phyloP scores from a whole-genome alignment of 2,329 filamentous ascomycete species.

The Ustulina deusta region DNA sequence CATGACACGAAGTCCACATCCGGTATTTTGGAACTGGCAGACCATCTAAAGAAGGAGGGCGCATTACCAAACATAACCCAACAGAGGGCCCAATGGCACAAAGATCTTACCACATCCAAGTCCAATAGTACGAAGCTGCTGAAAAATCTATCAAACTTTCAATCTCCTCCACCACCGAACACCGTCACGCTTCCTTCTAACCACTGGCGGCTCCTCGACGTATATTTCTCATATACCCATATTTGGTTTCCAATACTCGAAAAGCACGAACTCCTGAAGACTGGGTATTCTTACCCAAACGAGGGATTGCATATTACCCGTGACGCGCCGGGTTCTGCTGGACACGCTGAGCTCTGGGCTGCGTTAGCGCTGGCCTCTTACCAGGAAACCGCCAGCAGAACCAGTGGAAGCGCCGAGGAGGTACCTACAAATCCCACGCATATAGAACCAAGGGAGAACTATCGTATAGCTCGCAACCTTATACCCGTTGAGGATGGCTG shows the following conservation, averaged over 20 bases:
- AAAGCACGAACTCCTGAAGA: constrained; percentile 69
- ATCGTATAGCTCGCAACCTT: constrained; percentile 61
- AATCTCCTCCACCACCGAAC: constrained; percentile 1
- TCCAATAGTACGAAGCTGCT: neutral
- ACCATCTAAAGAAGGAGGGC: constrained; percentile 13
- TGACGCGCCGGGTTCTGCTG: constrained; percentile 51
- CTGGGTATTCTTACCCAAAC: constrained; percentile 57
- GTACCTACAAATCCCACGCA: constrained; percentile 44
- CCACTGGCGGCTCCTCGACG: constrained; percentile 73
- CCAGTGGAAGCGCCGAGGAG: constrained; percentile 26
- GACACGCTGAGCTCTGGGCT: constrained; percentile 70
- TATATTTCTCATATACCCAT: constrained; percentile 81
- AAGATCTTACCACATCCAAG: constrained; percentile 10
- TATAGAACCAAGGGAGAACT: constrained; percentile 56
- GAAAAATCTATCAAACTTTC: constrained; percentile 7
- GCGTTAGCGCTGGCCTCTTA: constrained; percentile 68
- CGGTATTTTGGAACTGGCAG: neutral
- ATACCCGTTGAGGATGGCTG: constrained; percentile 62
- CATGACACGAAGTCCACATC: constrained; percentile 25
- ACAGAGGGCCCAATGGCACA: constrained; percentile 1
- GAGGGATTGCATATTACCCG: constrained; percentile 51
- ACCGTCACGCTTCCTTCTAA: constrained; percentile 59
- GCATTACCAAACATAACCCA: constrained; percentile 15
- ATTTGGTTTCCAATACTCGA: constrained; percentile 81
- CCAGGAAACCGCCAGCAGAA: constrained; percentile 58